Conservation (phyloP, 106 monocot genomes). For the Vanilla planifolia region DNA sequence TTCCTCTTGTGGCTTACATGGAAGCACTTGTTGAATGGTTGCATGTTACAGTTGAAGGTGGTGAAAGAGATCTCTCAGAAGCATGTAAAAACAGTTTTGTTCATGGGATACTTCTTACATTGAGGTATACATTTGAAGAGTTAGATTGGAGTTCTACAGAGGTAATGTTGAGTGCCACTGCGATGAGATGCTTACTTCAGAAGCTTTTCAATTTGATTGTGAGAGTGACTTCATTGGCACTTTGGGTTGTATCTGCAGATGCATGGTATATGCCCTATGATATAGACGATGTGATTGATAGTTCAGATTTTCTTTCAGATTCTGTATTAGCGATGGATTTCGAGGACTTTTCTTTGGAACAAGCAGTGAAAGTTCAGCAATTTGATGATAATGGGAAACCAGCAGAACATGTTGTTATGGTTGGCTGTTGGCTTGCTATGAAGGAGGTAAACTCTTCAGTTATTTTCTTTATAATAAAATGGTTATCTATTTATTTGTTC, state of each 20-base stretch:
- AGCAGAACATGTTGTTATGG: slow-evolving; percentile 83
- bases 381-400: slow-evolving; percentile 31
- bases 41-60: slow-evolving; percentile 54
- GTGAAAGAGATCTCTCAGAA: slow-evolving; percentile 76
- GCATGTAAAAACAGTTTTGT: slow-evolving; percentile 92
- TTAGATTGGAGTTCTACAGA: slow-evolving; percentile 74
- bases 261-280: slow-evolving; percentile 85
- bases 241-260: slow-evolving; percentile 96
- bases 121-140: slow-evolving; percentile 96
- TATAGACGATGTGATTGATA: slow-evolving; percentile 57
- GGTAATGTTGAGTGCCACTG: slow-evolving; percentile 37
- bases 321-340: slow-evolving; percentile 24
- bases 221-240: slow-evolving; percentile 77
- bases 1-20: slow-evolving; percentile 56
- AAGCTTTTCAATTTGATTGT: slow-evolving; percentile 72
- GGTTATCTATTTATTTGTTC: no score
- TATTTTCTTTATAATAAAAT: not conserved
- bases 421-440: slow-evolving; percentile 99
- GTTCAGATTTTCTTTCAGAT: slow-evolving; percentile 36
- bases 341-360: slow-evolving; percentile 29
- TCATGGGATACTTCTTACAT: slow-evolving; percentile 90
- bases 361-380: slow-evolving; percentile 19
- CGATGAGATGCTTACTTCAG: slow-evolving; percentile 55
- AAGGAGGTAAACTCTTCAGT: slow-evolving; percentile 67
- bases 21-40: slow-evolving; percentile 81